Evolutionary conservation across 768 basidiomycete genomes (phyloP).

Genomic region (Neoboletus magnificus): DNA sequence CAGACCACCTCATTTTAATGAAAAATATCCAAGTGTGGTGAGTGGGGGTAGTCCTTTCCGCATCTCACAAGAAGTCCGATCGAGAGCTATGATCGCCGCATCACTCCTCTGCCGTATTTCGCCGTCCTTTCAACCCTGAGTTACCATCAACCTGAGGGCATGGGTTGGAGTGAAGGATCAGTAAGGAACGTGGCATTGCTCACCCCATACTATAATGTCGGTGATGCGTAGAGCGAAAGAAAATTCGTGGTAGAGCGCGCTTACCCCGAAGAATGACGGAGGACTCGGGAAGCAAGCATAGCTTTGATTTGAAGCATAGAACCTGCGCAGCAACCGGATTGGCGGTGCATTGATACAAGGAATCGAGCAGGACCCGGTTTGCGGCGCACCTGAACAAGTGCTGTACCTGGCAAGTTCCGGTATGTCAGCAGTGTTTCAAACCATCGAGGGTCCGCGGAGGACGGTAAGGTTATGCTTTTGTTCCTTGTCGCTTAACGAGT

Average conservation of each 20-base stretch:
- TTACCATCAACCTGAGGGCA: conserved; percentile 12
- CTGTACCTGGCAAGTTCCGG: conserved; percentile 13
- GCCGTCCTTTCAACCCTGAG: conserved; percentile 10
- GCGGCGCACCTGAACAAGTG: not conserved
- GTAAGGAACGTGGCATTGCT: not conserved
- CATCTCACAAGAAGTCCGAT: conserved; percentile 17
- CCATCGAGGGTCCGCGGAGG: conserved; percentile 28
- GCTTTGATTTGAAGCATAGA: not conserved
- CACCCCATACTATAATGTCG: not conserved
- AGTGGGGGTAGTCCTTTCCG: conserved; percentile 5
- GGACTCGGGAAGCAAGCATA: conserved; percentile 1
- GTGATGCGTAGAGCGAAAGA: not conserved
- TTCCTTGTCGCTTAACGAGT: conserved; percentile 6
- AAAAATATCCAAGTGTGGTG: conserved; percentile 24
- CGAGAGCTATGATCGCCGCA: conserved; percentile 25
- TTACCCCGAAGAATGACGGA: not conserved
- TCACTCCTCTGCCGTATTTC: conserved; percentile 9
- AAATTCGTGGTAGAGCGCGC: not conserved
- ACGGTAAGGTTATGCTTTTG: conserved; percentile 1
- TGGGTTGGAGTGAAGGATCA: not conserved
- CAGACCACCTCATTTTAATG: conserved; percentile 20
- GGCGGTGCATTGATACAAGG: not conserved
- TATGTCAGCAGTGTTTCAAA: conserved; percentile 17
- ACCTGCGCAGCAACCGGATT: not conserved
- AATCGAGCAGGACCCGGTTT: not conserved